These are phyloP conservation scores for Zalaria sp. DNA, from an alignment of 2,329 filamentous ascomycete genomes.

Conservation along the genomic window DNA sequence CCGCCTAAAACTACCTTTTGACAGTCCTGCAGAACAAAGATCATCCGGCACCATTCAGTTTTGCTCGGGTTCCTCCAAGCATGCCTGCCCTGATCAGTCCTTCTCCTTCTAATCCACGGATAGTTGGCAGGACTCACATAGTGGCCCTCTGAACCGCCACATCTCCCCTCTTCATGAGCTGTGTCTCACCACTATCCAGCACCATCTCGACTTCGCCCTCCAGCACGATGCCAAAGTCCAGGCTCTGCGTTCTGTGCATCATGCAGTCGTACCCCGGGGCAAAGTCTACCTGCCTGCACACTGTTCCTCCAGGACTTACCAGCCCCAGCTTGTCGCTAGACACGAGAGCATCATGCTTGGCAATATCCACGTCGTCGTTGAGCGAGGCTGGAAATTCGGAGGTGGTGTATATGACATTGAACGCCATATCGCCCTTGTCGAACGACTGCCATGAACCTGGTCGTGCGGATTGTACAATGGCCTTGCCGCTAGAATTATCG, in stretches of 20 bases:
- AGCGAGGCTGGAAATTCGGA: constrained; percentile 33
- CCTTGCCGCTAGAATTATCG: constrained; percentile 15
- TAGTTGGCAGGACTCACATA: constrained; percentile 9
- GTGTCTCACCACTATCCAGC: constrained; percentile 18
- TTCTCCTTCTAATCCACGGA: not conserved
- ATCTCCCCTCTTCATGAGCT: constrained; percentile 20
- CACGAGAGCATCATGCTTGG: constrained; percentile 30
- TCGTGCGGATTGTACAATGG: constrained; percentile 16
- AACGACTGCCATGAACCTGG: constrained; percentile 19
- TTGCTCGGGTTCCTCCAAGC: constrained; percentile 16
- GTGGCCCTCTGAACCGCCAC: constrained; percentile 24
- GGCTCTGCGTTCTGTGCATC: constrained; percentile 18
- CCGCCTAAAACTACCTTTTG: constrained; percentile 13
- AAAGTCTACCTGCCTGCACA: constrained; percentile 27
- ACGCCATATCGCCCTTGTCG: constrained; percentile 31
- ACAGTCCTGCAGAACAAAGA: constrained; percentile 17
- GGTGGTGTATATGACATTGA: constrained; percentile 38
- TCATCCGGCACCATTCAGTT: constrained; percentile 18
- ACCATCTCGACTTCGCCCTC: constrained; percentile 19
- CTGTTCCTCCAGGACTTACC: constrained; percentile 34
- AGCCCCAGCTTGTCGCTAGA: constrained; percentile 31
- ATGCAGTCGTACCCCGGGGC: constrained; percentile 18
- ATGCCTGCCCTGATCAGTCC: constrained; percentile 8
- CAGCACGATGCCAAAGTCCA: constrained; percentile 23
- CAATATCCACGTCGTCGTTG: constrained; percentile 31